Base-by-base conservation (phyloP, 169 alveolate species). In the Eimeria necatrix region DNA sequence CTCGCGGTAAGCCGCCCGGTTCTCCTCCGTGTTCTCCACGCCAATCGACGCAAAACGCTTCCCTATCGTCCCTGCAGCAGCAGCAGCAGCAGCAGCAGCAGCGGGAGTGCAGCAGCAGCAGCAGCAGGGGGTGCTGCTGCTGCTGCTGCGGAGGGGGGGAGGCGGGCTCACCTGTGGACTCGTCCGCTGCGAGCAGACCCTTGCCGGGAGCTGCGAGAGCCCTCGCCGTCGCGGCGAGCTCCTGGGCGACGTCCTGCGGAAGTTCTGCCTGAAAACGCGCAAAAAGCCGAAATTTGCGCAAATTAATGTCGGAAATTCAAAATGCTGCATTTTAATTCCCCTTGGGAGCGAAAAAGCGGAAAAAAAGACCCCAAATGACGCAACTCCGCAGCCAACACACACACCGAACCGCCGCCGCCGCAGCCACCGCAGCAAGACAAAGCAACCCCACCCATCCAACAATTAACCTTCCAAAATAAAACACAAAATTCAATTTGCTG, bases 121-220 rank as follows among this genome's bases (percentile, higher is more conserved):
- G 20, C 68, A 56, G 22, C 68, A 18, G 68, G 68, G 20, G 68
- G 41, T 2, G 41, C 41, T 0, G 41, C 18, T 32, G 41, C 41
- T 32, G 41, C 41, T 0, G 48, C 48, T 0, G 46, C 10, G 48
- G 41, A 9, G 51, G 24, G 81, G 60, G 56, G n/a, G 76, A 12
- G 18, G 41, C 59, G 24, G 98, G 98, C 68, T 99, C 98, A 90
- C 99, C 99, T 49, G 99, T 98, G 51, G 99, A 98, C 98, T 99
- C 99, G 95, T 99, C 99, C 48, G 99, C 99, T 32, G 99, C 99
- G 61, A 99, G 97, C 92, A 99, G 98, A 59, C 99, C 99, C 97
- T 98, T 98, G 86, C 99, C 99, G 51, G 97, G 96, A 20, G 96
- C 46, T 53, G 83, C 41, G 56, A 96, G 32, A 48, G 70, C 61